Evolutionary conservation across 352 stramenopile species (phyloP), one percentile per base, ranked within the genome.

Genomic region (Phytophthora vignae): DNA sequence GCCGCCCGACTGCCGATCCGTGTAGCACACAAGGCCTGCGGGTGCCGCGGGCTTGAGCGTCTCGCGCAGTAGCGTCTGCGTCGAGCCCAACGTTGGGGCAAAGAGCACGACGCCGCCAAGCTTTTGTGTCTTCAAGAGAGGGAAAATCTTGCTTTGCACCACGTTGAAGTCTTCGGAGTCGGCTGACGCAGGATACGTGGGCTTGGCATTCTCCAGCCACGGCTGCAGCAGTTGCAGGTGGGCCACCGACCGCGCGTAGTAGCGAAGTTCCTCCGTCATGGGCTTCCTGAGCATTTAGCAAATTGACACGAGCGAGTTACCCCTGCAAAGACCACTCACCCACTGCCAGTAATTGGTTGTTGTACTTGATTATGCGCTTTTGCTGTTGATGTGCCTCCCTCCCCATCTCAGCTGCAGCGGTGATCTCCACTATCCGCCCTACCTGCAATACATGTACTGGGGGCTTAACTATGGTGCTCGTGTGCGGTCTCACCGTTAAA

Each of bases 31-130:
- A 6, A 96, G 74, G 15, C 88, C 86, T 17, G 88, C 74, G 1
- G 88, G 88, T 0, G 84, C 78, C 0, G 81, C 17, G 4, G 87
- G 89, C n/a, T 77, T 82, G n/a, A 95, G 62, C 61, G 79, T 89
- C 48, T 94, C 82, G 60, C 94, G 89, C 55, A 97, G 78, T 29
- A 94, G 68, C 58, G 87, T 96, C 71, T 97, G 91, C 69, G 91
- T 96, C 25, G 91, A 97, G 46, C 72, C 71, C 27, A 96, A 61
- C 58, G 81, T 74, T 21, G 86, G 80, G 67, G 78, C 82, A 76
- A 85, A 95, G 48, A 97, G 85, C 76, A 96, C 79, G 42, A 94
- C 60, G 14, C 81, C 60, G n/a, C 87, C 91, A 25, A 97, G 83
- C 55, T 71, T 50, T 21, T 88, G 71, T 21, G 91, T 96, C 25